phyloP scores from a whole-genome alignment of 2,329 filamentous ascomycete genomes.

The Reticulascus tulasneorum region DNA sequence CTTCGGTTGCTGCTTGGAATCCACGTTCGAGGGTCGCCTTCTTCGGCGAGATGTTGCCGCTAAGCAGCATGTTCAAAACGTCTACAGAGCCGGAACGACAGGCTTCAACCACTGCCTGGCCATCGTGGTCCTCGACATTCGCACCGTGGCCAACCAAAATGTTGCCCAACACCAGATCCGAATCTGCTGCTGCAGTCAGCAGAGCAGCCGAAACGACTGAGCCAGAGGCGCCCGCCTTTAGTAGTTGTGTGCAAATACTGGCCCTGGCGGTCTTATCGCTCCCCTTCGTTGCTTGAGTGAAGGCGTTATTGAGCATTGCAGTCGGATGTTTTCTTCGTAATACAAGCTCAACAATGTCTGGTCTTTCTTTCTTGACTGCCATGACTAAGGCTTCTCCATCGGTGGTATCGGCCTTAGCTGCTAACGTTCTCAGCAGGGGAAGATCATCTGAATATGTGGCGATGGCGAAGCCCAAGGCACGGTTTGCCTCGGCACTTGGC shows the following conservation, averaged over 20 bases:
- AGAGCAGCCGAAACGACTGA: slow-evolving; percentile 45
- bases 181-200: slow-evolving; percentile 47
- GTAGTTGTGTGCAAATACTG: slow-evolving; percentile 39
- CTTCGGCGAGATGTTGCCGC: slow-evolving; percentile 31
- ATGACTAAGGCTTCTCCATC: slow-evolving; percentile 46
- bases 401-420: slow-evolving; percentile 41
- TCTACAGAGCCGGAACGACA: slow-evolving; percentile 46
- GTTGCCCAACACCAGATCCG: slow-evolving; percentile 47
- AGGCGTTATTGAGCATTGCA: slow-evolving; percentile 34
- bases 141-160: slow-evolving; percentile 50
- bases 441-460: slow-evolving; percentile 43
- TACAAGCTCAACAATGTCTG: slow-evolving; percentile 43
- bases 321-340: slow-evolving; percentile 33
- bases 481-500: slow-evolving; percentile 42
- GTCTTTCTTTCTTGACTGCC: slow-evolving; percentile 41
- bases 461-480: slow-evolving; percentile 49
- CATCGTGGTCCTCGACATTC: slow-evolving; percentile 47
- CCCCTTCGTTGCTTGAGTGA: slow-evolving; percentile 39
- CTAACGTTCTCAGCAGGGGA: slow-evolving; percentile 41
- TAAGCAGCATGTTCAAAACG: slow-evolving; percentile 47
- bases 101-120: slow-evolving; percentile 51
- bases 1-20: slow-evolving; percentile 52
- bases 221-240: slow-evolving; percentile 41
- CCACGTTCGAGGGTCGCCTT: slow-evolving; percentile 43
- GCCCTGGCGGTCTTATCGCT: slow-evolving; percentile 35